Percentiles rank a stretch among this genome's conserved stretches.
Evolutionary conservation across 345 rosid genomes (phyloP).

Genomic region (Geranium rotundifolium): DNA sequence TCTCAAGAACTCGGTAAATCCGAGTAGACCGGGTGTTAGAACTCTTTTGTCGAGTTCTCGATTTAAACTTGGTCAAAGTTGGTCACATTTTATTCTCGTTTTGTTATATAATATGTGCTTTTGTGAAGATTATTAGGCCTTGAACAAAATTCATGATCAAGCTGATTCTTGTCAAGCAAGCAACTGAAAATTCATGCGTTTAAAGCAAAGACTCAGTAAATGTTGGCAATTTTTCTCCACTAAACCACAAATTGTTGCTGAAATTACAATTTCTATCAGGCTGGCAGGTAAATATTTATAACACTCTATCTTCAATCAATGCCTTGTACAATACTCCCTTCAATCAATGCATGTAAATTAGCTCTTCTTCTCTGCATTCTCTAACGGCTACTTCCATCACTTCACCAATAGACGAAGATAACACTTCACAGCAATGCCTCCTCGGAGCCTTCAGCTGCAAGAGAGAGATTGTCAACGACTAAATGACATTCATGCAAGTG

Average conservation of each 20-base stretch:
- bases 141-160: no score
- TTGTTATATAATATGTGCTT: no score
- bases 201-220: not conserved
- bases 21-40: no score
- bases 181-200: not conserved
- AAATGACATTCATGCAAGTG: not conserved
- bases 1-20: no score
- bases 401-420: conserved; percentile 33
- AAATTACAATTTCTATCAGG: not conserved
- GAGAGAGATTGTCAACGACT: not conserved
- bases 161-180: not conserved
- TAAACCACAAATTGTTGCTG: not conserved
- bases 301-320: no score
- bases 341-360: conserved; percentile 27
- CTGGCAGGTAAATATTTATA: not conserved
- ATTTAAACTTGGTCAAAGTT: no score
- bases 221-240: not conserved
- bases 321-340: not conserved
- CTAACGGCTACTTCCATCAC: conserved; percentile 51
- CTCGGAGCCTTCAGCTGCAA: conserved; percentile 61
- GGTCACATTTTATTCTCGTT: no score
- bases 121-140: not conserved
- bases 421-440: conserved; percentile 72
- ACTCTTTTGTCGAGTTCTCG: no score
- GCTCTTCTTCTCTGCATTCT: conserved; percentile 56